Conservation (phyloP, 1,284 basidiomycete genomes). For the Neotropicomus parvogracilis region DNA sequence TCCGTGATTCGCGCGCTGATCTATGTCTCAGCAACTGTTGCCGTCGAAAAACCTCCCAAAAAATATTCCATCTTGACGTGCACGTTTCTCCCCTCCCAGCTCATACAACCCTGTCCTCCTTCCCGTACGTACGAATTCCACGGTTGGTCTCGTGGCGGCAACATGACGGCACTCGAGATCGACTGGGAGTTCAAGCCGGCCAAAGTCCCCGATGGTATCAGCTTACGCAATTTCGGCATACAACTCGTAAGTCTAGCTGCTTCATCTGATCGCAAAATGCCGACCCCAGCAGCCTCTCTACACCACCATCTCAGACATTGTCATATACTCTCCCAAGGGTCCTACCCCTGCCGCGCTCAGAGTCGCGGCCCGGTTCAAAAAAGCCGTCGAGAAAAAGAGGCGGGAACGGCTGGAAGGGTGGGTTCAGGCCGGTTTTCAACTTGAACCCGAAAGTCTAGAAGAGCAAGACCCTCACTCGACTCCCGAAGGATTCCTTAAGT, state of each 20-base stretch:
- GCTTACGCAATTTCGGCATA: constrained; percentile 77
- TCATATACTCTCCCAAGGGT: constrained; percentile 53
- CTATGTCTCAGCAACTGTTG: constrained; percentile 10
- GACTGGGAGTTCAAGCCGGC: constrained; percentile 63
- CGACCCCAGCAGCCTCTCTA: constrained; percentile 47
- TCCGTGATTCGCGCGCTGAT: constrained; percentile 1
- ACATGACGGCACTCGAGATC: constrained; percentile 26
- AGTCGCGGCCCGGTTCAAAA: constrained; percentile 38
- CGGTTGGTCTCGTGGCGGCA: constrained; percentile 21
- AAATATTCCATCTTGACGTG: constrained; percentile 45
- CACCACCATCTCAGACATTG: constrained; percentile 60
- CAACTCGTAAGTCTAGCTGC: constrained; percentile 60
- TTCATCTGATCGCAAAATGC: neutral
- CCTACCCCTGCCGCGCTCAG: constrained; percentile 41
- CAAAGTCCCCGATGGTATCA: constrained; percentile 70
- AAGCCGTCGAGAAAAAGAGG: constrained; percentile 39
- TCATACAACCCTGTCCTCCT: constrained; percentile 32
- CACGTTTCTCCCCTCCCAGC: constrained; percentile 47
- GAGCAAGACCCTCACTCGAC: constrained; percentile 23
- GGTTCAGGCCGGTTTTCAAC: constrained; percentile 20
- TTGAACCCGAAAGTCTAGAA: constrained; percentile 2
- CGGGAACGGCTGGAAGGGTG: constrained; percentile 33
- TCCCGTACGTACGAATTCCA: constrained; percentile 23
- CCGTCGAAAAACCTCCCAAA: constrained; percentile 11
- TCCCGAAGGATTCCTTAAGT: constrained; percentile 41